These are phyloP conservation scores for Pleurotus djamor DNA, from an alignment of 768 basidiomycete genomes.

Conservation along the genomic window DNA sequence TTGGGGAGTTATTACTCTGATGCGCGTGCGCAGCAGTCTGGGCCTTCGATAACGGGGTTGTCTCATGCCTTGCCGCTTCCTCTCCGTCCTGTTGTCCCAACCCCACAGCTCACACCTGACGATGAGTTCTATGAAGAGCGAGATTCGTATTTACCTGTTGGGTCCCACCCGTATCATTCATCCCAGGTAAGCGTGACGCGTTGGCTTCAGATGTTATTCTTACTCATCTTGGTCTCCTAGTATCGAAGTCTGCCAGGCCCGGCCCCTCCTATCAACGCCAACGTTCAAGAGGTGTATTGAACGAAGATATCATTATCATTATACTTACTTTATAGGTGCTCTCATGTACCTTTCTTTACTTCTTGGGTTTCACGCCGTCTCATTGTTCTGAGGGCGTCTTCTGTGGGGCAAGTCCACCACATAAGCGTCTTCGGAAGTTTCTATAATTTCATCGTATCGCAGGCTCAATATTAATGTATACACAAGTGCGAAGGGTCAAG, in stretches of 20 bases:
- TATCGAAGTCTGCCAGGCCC: conserved; percentile 1
- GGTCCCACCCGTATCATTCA: conserved; percentile 27
- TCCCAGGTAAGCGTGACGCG: conserved; percentile 20
- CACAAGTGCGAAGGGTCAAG: too few relatives aligned
- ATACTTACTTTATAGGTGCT: too few relatives aligned
- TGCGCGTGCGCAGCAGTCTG: conserved; percentile 2
- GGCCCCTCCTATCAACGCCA: not conserved
- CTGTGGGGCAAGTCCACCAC: too few relatives aligned
- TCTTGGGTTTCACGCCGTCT: too few relatives aligned
- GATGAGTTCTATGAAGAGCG: conserved; percentile 25
- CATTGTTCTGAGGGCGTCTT: too few relatives aligned
- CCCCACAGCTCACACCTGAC: conserved; percentile 12
- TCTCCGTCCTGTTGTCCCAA: conserved; percentile 20
- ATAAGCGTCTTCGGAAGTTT: too few relatives aligned
- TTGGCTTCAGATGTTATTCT: not conserved
- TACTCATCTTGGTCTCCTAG: not conserved
- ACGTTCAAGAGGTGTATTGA: conserved; percentile 4
- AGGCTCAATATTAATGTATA: too few relatives aligned
- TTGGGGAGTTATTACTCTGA: conserved; percentile 3
- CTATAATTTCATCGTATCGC: too few relatives aligned
- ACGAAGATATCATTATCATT: too few relatives aligned
- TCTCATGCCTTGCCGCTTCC: conserved; percentile 18
- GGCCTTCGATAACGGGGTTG: too few relatives aligned
- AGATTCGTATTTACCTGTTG: conserved; percentile 23
- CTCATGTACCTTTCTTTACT: too few relatives aligned